Percentiles rank a stretch among this genome's conserved stretches.
These are phyloP conservation scores for Aspergillus texensis DNA, from an alignment of 2,329 filamentous ascomycete species.

Conservation along the genomic window DNA sequence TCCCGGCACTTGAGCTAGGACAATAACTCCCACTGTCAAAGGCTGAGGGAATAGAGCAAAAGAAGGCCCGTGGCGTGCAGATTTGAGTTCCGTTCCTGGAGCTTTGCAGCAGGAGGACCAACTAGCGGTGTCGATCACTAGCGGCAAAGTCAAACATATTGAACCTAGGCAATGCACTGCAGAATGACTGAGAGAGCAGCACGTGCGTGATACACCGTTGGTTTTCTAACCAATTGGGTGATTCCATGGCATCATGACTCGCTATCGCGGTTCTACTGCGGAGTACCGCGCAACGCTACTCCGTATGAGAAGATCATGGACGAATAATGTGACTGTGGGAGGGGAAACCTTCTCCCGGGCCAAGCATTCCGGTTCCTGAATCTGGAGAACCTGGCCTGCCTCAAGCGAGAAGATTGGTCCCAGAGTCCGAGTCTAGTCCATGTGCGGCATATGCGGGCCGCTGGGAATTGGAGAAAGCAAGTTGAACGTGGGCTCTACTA, in stretches of 20 bases:
- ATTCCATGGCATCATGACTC: slow-evolving; percentile 1
- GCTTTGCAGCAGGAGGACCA: slow-evolving; percentile 9
- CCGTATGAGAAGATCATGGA: background rate
- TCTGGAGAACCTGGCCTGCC: background rate
- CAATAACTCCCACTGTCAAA: background rate
- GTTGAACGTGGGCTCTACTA: background rate
- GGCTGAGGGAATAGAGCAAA: background rate
- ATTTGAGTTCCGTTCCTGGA: slow-evolving; percentile 17
- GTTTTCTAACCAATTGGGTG: background rate
- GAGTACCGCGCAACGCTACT: slow-evolving; percentile 2
- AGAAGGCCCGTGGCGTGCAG: background rate
- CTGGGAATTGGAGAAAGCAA: slow-evolving; percentile 8
- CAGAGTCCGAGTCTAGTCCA: slow-evolving; percentile 15
- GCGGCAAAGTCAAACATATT: slow-evolving; percentile 2
- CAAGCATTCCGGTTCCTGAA: background rate
- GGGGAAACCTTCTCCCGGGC: background rate
- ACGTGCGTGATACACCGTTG: slow-evolving; percentile 12
- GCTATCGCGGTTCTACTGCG: background rate
- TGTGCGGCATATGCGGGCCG: slow-evolving; percentile 18
- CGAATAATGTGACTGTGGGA: background rate
- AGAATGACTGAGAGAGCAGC: background rate
- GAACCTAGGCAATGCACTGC: background rate
- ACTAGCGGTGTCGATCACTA: slow-evolving; percentile 14
- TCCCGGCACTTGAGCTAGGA: slow-evolving; percentile 11
- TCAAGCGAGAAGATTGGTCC: slow-evolving; percentile 12